phyloP scores from a whole-genome alignment of 257 asterid genomes.

The Solanum ossicruentum region DNA sequence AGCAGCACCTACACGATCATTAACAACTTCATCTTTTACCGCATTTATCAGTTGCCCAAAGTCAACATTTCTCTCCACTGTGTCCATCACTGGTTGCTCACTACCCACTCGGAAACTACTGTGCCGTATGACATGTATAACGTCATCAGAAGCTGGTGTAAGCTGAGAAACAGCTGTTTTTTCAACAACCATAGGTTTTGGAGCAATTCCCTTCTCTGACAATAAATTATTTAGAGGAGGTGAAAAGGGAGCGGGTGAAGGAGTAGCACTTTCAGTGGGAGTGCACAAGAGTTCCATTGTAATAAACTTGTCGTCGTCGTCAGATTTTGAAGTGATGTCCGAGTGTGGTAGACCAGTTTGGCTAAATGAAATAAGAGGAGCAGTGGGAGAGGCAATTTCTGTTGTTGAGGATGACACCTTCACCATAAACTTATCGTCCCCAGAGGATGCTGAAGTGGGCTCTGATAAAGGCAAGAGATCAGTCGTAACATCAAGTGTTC shows the following conservation, averaged over 20 bases:
- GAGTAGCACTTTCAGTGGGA: slow-evolving; percentile 17
- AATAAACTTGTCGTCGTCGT: slow-evolving; percentile 41
- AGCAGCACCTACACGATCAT: background rate
- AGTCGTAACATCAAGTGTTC: slow-evolving; percentile 3
- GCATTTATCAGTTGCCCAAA: slow-evolving; percentile 32
- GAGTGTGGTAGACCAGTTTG: slow-evolving; percentile 20
- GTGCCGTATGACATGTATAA: slow-evolving; percentile 53
- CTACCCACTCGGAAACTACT: slow-evolving; percentile 51
- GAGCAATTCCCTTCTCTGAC: slow-evolving; percentile 22
- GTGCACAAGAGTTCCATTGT: slow-evolving; percentile 29
- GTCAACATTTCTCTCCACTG: slow-evolving; percentile 21
- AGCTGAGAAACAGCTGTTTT: slow-evolving; percentile 19
- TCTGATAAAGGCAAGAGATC: slow-evolving; percentile 2
- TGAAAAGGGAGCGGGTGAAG: slow-evolving; percentile 20
- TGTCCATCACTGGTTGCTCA: slow-evolving; percentile 27
- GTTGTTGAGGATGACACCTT: slow-evolving; percentile 12
- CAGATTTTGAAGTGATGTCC: slow-evolving; percentile 17
- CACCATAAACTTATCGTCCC: slow-evolving; percentile 46
- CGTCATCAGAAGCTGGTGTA: slow-evolving; percentile 45
- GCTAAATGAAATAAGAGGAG: slow-evolving; percentile 19
- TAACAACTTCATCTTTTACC: slow-evolving; percentile 35
- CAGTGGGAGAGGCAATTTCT: slow-evolving; percentile 19
- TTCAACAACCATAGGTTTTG: slow-evolving; percentile 32
- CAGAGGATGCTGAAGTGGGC: slow-evolving; percentile 17
- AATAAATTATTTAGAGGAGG: slow-evolving; percentile 21